Evolutionary conservation across 306 rosid genomes (phyloP).

Genomic region (Vachellia pachyceras): DNA sequence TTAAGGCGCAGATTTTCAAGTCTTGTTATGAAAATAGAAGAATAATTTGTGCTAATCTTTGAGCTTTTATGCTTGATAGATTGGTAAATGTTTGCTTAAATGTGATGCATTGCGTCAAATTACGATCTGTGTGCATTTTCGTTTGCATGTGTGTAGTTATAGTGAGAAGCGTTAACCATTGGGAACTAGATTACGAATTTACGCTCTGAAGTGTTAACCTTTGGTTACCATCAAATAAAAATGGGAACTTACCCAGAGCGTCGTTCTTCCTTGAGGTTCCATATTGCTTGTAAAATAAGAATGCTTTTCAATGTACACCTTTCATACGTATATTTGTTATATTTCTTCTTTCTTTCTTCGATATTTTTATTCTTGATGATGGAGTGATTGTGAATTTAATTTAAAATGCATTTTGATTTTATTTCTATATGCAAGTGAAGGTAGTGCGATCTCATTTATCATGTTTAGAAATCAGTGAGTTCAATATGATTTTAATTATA

Average conservation of each 20-base stretch:
- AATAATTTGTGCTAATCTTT: too few species aligned
- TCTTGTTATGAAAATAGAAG: too few species aligned
- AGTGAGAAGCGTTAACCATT: slow-evolving; percentile 7
- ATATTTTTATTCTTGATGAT: neutral
- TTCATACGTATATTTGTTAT: neutral
- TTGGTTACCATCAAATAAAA: neutral
- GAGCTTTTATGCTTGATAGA: slow-evolving; percentile 4
- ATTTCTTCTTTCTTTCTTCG: neutral
- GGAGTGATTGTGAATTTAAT: neutral
- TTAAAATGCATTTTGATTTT: neutral
- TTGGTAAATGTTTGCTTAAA: slow-evolving; percentile 17
- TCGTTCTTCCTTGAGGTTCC: neutral
- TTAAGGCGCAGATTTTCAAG: too few species aligned
- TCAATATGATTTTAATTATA: neutral
- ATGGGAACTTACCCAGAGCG: neutral
- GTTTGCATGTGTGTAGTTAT: slow-evolving; percentile 4
- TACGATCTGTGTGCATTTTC: neutral
- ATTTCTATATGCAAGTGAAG: neutral
- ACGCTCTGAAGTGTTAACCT: neutral
- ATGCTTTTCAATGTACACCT: neutral
- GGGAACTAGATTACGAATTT: neutral
- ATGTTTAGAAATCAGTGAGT: neutral
- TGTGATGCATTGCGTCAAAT: neutral
- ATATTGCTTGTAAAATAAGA: neutral
- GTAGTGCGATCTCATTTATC: neutral